A percentile compares a stretch with the other conserved stretches of the same genome.
Conservation (phyloP, 768 basidiomycete species). For the Trametes maxima region DNA sequence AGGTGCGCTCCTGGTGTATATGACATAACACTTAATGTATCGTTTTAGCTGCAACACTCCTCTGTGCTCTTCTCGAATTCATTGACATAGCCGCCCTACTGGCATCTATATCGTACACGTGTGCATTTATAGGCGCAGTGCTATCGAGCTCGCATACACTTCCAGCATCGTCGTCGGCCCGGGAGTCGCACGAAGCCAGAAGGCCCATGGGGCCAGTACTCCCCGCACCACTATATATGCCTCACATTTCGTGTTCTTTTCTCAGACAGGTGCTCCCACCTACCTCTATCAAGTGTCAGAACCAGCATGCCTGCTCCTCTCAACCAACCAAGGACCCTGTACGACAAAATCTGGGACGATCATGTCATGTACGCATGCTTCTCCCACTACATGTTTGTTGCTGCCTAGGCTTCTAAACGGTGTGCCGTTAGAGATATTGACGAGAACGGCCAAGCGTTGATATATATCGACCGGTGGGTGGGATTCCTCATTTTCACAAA, state of each 20-base stretch:
- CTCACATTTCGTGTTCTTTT: neutral
- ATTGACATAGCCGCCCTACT: too few species aligned
- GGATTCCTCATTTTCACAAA: constrained; percentile 4
- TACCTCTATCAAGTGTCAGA: neutral
- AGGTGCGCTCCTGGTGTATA: too few species aligned
- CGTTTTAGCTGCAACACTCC: too few species aligned
- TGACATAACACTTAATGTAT: too few species aligned
- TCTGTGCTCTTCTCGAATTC: too few species aligned
- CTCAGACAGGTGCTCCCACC: too few species aligned
- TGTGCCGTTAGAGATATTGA: constrained; percentile 56
- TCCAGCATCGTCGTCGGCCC: too few species aligned
- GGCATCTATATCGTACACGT: too few species aligned
- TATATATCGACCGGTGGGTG: constrained; percentile 67
- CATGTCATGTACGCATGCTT: constrained; percentile 75
- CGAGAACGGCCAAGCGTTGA: constrained; percentile 75
- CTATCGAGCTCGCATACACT: too few species aligned
- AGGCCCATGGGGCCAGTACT: neutral
- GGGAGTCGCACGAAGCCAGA: too few species aligned
- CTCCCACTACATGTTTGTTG: neutral
- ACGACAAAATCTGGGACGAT: constrained; percentile 98
- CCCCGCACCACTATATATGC: neutral
- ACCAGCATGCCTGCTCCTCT: constrained; percentile 56
- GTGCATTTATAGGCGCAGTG: too few species aligned
- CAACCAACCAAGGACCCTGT: constrained; percentile 78
- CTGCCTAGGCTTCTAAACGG: neutral